Base-by-base conservation (phyloP, 2,329 filamentous ascomycete species). In the Sarocladium brachiariae region DNA sequence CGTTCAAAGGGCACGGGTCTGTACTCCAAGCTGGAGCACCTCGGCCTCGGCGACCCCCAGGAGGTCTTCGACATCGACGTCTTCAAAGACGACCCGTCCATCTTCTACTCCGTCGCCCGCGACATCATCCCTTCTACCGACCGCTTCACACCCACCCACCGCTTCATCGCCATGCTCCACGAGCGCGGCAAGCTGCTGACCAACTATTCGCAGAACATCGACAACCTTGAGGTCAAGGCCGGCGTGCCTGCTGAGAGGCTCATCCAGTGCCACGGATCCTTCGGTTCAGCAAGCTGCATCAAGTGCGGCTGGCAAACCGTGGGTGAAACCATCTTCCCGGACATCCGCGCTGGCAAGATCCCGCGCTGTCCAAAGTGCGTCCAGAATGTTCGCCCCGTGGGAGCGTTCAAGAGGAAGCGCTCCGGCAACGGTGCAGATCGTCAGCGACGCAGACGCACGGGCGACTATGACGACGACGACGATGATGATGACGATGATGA, bases 131-230 rank as follows among this genome's bases (percentile, higher is more conserved):
- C 92, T 10, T 80, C 82, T 19, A 83, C 85, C 13, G 83, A 88
- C 57, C 83, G 83, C 59, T 95, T 83, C 72, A 90, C 92, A 1
- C 91, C 92, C 0, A 97, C 93, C 0, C 93, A 99, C 73, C 84
- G 86, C 50, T 99, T 99, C 71, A 95, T 99, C 62, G 82, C 84
- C 30, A 77, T 96, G 59, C 78, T 99, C 31, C 88, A 99, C 67
- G 79, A 92, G 58, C 87, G 90, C 66, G 83, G 81, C 57, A 96
- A 96, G 67, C 79, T 99, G 6, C 79, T 96, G 53, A 97, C 91
- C 37, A 96, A 97, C 70, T 99, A 96, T 72, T 95, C 93, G 0
- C 93, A 99, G 65, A 99, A 99, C 67, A 97, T 99, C 62, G 93
- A 99, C 73, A 96, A 96, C 59, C 83, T 96, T 49, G 92, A 99